phyloP scores from a whole-genome alignment of 495 filamentous ascomycete species.

The Jackrogersella minutella region DNA sequence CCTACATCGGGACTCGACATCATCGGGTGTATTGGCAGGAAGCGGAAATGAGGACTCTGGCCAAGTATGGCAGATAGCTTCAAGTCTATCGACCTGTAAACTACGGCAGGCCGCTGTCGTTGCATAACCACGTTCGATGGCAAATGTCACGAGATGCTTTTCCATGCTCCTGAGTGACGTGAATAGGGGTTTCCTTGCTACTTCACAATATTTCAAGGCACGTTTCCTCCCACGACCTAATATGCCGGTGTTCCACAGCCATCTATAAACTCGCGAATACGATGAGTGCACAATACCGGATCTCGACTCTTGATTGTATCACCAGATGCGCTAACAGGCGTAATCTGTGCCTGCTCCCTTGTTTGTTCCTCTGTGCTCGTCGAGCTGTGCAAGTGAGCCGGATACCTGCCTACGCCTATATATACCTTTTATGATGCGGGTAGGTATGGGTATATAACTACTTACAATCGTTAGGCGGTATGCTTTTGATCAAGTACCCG shows the following conservation, averaged over 20 bases:
- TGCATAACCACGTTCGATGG: background rate
- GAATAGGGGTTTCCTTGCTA: background rate
- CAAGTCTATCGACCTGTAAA: background rate
- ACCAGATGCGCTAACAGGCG: constrained; percentile 17
- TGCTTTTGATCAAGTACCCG: too few species aligned
- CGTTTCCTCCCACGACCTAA: background rate
- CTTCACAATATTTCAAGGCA: background rate
- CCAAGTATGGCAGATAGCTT: constrained; percentile 10
- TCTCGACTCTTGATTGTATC: constrained; percentile 11
- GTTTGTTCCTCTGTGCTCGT: background rate
- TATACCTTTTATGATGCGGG: background rate
- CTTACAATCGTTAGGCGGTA: background rate
- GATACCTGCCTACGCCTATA: constrained; percentile 7
- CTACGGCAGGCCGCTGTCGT: background rate
- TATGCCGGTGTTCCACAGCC: background rate
- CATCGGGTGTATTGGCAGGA: constrained; percentile 11
- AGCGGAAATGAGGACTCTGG: background rate
- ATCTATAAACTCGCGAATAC: background rate
- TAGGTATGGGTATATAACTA: background rate
- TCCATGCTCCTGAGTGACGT: background rate
- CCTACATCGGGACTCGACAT: constrained; percentile 11
- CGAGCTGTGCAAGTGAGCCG: background rate
- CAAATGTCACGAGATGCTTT: background rate
- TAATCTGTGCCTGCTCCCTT: constrained; percentile 17
- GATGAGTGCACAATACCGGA: background rate